Conservation (phyloP, 805 yeast genomes). For the Candida patagonica region DNA sequence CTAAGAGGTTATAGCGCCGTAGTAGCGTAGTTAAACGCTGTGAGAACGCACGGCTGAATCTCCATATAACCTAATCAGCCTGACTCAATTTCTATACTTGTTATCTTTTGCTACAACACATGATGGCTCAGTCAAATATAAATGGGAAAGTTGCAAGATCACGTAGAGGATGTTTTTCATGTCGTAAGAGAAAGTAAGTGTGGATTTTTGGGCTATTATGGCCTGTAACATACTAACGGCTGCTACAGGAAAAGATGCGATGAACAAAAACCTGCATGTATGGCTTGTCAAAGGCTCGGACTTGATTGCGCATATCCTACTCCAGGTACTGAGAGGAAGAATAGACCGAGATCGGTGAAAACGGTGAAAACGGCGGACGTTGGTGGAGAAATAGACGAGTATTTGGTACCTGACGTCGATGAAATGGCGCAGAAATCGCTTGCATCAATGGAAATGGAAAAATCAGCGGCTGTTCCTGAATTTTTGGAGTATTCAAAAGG, state of each 20-base stretch:
- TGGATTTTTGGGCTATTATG: neutral
- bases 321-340: neutral
- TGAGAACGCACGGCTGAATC: too few species aligned
- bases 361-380: neutral
- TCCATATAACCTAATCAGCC: too few species aligned
- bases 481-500: neutral
- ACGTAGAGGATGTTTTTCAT: slow-evolving; percentile 60
- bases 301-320: slow-evolving; percentile 39
- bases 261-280: slow-evolving; percentile 57
- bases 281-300: slow-evolving; percentile 56
- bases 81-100: too few species aligned
- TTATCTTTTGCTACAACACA: too few species aligned
- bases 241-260: slow-evolving; percentile 62
- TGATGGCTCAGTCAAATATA: too few species aligned
- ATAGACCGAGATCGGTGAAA: neutral
- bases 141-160: slow-evolving; percentile 11
- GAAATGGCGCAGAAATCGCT: too few species aligned
- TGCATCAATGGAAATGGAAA: too few species aligned
- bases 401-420: too few species aligned
- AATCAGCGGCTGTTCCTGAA: neutral
- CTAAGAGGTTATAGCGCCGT: too few species aligned
- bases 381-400: too few species aligned
- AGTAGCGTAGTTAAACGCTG: too few species aligned
- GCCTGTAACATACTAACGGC: neutral
- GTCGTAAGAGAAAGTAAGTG: slow-evolving; percentile 54